Evolutionary conservation across 2,329 filamentous ascomycete genomes (phyloP), one percentile per base, ranked within the genome.

Genomic region (Trichoderma hamatum): DNA sequence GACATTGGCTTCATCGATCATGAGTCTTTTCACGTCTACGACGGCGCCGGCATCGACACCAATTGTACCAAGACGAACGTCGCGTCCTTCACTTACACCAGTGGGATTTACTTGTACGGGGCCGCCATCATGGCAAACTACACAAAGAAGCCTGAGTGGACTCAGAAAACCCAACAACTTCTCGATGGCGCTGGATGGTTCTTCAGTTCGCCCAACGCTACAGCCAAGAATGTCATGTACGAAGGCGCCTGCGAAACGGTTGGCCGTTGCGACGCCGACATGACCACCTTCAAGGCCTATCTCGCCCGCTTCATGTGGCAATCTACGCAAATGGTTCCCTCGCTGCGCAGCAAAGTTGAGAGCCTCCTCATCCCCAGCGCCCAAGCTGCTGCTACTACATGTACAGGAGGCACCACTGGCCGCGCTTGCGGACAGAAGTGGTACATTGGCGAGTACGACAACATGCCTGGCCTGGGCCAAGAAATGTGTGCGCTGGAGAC

Each of bases 221-320:
- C 52, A 7, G 79, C 83, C 5, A 85, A 86, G 26, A 81, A 87
- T 74, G 80, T 91, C 78, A 88, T 92, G 85, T 88, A 83, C 74
- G 90, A 92, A 78, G 82, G 82, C 55, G 86, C 87, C n/a, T 92
- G 90, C 80, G 90, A 92, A 77, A 79, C 78, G 4, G 78, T 81
- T 69, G 79, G 80, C 64, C 82, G 75, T 0, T 93, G 90, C 75
- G 86, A 88, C 75, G 82, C 80, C 61, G 89, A 92, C 77, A 88
- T 89, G 83, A 85, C 84, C 73, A 88, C 86, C 10, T 91, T 90
- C 84, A 93, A 92, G 79, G 89, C 84, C 54, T 90, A 89, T 76
- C 82, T 91, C 34, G 82, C 88, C 30, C 87, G 89, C 67, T 90
- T 89, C 80, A 85, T 90, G 81, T 89, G 85, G 79, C 82, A 85